phyloP scores from a whole-genome alignment of 192 early-diverging fungal genomes.

The Gamsiella multidivaricata region DNA sequence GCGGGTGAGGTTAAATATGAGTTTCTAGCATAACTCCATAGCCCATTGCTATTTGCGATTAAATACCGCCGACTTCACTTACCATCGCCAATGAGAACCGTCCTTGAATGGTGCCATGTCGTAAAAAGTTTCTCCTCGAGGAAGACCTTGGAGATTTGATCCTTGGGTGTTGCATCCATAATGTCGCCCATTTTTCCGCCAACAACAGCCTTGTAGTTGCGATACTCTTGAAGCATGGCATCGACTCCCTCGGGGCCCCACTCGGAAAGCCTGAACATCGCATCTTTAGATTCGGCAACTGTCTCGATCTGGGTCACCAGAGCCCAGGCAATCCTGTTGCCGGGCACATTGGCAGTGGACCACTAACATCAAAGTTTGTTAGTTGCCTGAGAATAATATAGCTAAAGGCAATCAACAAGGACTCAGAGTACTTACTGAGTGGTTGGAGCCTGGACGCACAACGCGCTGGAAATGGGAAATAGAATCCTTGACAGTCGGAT shows the following conservation, averaged over 20 bases:
- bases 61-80: not conserved
- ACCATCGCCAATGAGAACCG: constrained; percentile 1
- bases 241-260: constrained; percentile 5
- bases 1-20: too few species aligned
- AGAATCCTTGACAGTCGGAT: not conserved
- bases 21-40: too few species aligned
- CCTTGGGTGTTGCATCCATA: not conserved
- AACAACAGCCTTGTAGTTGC: not conserved
- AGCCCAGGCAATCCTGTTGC: constrained; percentile 15
- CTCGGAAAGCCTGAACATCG: constrained; percentile 2
- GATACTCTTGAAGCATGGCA: not conserved
- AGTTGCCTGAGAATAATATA: not conserved
- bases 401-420: not conserved
- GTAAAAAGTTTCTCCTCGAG: constrained; percentile 3
- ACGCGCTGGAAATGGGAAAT: constrained; percentile 1
- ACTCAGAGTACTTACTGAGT: constrained; percentile 9
- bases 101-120: not conserved
- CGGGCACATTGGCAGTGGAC: constrained; percentile 5
- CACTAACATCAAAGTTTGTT: not conserved
- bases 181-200: not conserved
- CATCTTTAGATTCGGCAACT: not conserved
- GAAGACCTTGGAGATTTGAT: not conserved
- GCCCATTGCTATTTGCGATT: too few species aligned
- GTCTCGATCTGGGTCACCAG: constrained; percentile 10
- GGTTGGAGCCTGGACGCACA: not conserved